phyloP scores from a whole-genome alignment of 1,284 basidiomycete genomes.

The Pisolithus thermaeus region DNA sequence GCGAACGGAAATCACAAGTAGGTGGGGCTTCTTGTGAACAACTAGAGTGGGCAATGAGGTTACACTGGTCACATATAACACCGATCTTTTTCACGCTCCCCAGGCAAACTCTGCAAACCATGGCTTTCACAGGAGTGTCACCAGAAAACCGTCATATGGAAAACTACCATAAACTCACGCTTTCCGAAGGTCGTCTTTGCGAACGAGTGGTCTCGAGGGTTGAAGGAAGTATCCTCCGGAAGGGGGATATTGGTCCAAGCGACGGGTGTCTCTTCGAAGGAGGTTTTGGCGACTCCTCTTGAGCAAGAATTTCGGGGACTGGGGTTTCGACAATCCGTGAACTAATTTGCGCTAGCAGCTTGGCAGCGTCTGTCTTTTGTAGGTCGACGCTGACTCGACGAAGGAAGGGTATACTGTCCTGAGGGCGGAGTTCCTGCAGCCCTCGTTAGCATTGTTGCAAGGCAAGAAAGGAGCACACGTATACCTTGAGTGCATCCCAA shows the following conservation, averaged over 20 bases:
- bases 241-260: conserved; percentile 33
- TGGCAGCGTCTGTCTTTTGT: conserved; percentile 62
- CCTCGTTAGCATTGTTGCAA: conserved; percentile 6
- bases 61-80: conserved; percentile 85
- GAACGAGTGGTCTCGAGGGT: conserved; percentile 71
- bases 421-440: conserved; percentile 69
- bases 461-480: conserved; percentile 9
- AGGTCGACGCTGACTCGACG: conserved; percentile 84
- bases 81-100: conserved; percentile 80
- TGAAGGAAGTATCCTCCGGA: conserved; percentile 43
- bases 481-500: conserved; percentile 71
- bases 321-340: conserved; percentile 39
- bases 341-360: conserved; percentile 51
- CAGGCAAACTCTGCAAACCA: conserved; percentile 83
- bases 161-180: conserved; percentile 46
- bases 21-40: conserved; percentile 72
- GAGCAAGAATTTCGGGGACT: conserved; percentile 30
- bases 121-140: conserved; percentile 47
- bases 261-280: conserved; percentile 29
- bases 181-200: conserved; percentile 92
- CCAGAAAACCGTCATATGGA: conserved; percentile 1
- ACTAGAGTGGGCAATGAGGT: conserved; percentile 79
- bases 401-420: conserved; percentile 92
- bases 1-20: conserved; percentile 79
- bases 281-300: conserved; percentile 21